Evolutionary conservation across 306 rosid species (phyloP).

Genomic region (Myrica gale): DNA sequence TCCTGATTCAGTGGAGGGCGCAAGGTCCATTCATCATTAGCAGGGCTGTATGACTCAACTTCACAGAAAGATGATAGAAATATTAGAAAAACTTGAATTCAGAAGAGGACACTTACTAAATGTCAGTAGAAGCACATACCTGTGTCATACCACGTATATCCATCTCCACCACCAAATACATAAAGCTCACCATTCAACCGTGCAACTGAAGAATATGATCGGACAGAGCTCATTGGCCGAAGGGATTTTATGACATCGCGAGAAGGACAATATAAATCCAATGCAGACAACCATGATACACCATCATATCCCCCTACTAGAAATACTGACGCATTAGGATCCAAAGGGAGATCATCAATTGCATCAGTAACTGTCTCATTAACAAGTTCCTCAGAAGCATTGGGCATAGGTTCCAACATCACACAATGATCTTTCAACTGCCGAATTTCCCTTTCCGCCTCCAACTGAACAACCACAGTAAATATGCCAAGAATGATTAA

Average conservation of each 20-base stretch:
- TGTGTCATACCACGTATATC: conserved; percentile 48
- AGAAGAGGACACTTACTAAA: conserved; percentile 18
- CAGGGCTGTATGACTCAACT: conserved; percentile 67
- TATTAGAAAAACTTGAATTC: conserved; percentile 14
- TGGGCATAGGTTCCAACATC: conserved; percentile 34
- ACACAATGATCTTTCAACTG: conserved; percentile 38
- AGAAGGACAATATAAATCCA: conserved; percentile 60
- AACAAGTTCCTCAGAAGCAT: conserved; percentile 23
- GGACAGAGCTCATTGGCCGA: conserved; percentile 37
- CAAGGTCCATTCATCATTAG: conserved; percentile 54
- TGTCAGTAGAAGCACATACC: conserved; percentile 29
- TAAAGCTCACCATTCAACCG: conserved; percentile 49
- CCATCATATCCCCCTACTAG: conserved; percentile 75
- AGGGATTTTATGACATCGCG: conserved; percentile 42
- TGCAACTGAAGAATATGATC: conserved; percentile 48
- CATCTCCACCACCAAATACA: conserved; percentile 48
- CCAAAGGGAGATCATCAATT: conserved; percentile 38
- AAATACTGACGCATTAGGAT: conserved; percentile 56
- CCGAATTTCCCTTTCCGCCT: no score
- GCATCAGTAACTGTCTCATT: conserved; percentile 30
- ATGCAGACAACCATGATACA: conserved; percentile 44
- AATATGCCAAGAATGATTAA: conserved; percentile 17
- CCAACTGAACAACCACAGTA: conserved; percentile 37
- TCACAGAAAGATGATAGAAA: conserved; percentile 26
- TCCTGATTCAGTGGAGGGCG: conserved; percentile 60